phyloP scores from a whole-genome alignment of 305 asterid genomes.

The Vinca major region DNA sequence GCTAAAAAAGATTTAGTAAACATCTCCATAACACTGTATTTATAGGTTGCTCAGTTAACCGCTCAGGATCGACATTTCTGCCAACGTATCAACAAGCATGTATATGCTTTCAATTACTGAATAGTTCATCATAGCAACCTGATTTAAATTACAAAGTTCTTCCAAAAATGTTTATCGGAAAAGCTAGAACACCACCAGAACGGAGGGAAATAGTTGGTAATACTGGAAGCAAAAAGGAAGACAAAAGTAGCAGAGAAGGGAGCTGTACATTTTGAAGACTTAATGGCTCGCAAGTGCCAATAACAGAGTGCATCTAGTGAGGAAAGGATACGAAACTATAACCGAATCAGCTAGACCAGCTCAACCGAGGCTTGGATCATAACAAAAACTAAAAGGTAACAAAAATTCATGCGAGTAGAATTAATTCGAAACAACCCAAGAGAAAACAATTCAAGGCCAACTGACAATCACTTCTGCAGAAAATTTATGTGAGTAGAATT shows the following conservation, averaged over 20 bases:
- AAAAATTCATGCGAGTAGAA: background rate
- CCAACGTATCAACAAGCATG: slow-evolving; percentile 44
- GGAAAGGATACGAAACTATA: background rate
- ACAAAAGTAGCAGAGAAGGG: background rate
- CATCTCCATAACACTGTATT: too few relatives aligned
- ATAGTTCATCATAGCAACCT: slow-evolving; percentile 22
- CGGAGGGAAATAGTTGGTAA: background rate
- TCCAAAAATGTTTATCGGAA: background rate
- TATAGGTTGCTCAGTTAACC: slow-evolving; percentile 60
- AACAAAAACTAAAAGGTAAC: background rate
- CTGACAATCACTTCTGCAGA: too few relatives aligned
- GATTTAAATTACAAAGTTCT: background rate
- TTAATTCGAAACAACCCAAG: background rate
- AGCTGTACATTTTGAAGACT: background rate
- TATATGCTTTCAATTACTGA: slow-evolving; percentile 22
- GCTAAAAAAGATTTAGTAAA: background rate
- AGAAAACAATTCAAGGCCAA: slow-evolving; percentile 15
- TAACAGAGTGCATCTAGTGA: background rate
- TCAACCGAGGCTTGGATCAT: background rate
- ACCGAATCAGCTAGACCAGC: background rate
- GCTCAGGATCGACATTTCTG: slow-evolving; percentile 47
- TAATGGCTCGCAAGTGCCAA: background rate
- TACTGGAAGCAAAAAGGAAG: background rate
- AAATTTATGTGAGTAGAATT: background rate
- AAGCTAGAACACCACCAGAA: background rate